A percentile compares a stretch with the other conserved stretches of the same genome.
phyloP scores from a whole-genome alignment of 1,139 yeast species.

The Kazachstania sp. region DNA sequence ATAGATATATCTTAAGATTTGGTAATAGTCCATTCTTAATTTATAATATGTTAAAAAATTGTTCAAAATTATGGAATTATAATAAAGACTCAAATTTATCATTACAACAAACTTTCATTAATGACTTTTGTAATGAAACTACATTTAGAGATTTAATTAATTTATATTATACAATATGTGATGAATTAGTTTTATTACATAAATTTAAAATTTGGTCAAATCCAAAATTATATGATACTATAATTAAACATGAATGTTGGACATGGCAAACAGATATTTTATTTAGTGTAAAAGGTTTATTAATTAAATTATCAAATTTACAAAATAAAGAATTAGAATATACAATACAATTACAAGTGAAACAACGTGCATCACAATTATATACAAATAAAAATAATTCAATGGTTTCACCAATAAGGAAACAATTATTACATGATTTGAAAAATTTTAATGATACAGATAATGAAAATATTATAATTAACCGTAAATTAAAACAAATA shows the following conservation, averaged over 20 bases:
- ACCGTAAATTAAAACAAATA: slow-evolving; percentile 26
- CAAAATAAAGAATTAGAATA: slow-evolving; percentile 37
- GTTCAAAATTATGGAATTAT: slow-evolving; percentile 9
- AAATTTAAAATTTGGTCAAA: slow-evolving; percentile 45
- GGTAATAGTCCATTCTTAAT: slow-evolving; percentile 64
- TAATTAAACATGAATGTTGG: slow-evolving; percentile 46
- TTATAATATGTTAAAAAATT: slow-evolving; percentile 22
- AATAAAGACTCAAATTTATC: neutral
- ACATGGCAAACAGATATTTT: slow-evolving; percentile 61
- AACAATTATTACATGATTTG: slow-evolving; percentile 20
- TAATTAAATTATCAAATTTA: slow-evolving; percentile 35
- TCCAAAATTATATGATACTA: slow-evolving; percentile 33
- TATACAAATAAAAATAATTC: neutral
- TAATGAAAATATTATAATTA: slow-evolving; percentile 9
- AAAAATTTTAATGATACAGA: slow-evolving; percentile 3
- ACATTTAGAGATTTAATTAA: slow-evolving; percentile 43
- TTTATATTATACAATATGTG: slow-evolving; percentile 55
- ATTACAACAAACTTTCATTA: slow-evolving; percentile 11
- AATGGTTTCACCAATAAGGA: slow-evolving; percentile 4
- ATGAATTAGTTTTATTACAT: slow-evolving; percentile 48
- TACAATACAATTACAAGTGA: slow-evolving; percentile 31
- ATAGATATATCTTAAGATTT: slow-evolving; percentile 61
- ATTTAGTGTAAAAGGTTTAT: slow-evolving; percentile 44
- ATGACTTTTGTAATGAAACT: slow-evolving; percentile 36
- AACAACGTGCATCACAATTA: slow-evolving; percentile 23